Percentiles rank a stretch among this genome's conserved stretches.
Conservation (phyloP, 2,329 filamentous ascomycete genomes). For the Fusarium keratoplasticum region DNA sequence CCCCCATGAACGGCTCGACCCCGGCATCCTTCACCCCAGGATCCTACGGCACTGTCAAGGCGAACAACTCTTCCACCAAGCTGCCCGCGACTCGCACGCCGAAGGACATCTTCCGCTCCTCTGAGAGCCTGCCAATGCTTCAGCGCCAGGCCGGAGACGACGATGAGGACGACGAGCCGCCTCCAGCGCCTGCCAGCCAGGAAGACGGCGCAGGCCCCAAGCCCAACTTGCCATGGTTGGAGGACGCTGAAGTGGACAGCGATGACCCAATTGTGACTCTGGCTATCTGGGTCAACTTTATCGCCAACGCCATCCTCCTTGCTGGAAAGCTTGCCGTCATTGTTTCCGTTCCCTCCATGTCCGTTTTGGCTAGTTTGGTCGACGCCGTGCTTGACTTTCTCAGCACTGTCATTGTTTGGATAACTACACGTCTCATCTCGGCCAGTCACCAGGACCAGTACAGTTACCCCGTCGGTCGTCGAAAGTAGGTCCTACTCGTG, state of each 20-base stretch:
- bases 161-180: constrained; percentile 50
- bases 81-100: constrained; percentile 80
- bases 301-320: constrained; percentile 81
- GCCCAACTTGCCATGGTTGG: constrained; percentile 75
- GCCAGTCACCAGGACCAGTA: constrained; percentile 76
- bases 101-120: constrained; percentile 84
- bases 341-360: constrained; percentile 82
- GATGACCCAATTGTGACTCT: constrained; percentile 81
- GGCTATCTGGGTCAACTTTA: constrained; percentile 88
- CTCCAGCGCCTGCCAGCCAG: constrained; percentile 33
- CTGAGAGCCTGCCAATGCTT: constrained; percentile 76
- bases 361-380: constrained; percentile 82
- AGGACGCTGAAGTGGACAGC: constrained; percentile 78
- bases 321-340: constrained; percentile 82
- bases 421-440: constrained; percentile 77
- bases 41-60: constrained; percentile 48
- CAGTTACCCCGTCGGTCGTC: constrained; percentile 81
- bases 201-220: constrained; percentile 53
- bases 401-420: constrained; percentile 84
- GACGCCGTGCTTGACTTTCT: constrained; percentile 85
- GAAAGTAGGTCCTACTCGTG: constrained; percentile 53
- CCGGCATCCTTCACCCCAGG: constrained; percentile 34
- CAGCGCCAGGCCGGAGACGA: constrained; percentile 58
- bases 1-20: constrained; percentile 41
- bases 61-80: constrained; percentile 46